Evolutionary conservation across 495 filamentous ascomycete species (phyloP), one percentile per base, ranked within the genome.

Genomic region (Penicillium ucsense): DNA sequence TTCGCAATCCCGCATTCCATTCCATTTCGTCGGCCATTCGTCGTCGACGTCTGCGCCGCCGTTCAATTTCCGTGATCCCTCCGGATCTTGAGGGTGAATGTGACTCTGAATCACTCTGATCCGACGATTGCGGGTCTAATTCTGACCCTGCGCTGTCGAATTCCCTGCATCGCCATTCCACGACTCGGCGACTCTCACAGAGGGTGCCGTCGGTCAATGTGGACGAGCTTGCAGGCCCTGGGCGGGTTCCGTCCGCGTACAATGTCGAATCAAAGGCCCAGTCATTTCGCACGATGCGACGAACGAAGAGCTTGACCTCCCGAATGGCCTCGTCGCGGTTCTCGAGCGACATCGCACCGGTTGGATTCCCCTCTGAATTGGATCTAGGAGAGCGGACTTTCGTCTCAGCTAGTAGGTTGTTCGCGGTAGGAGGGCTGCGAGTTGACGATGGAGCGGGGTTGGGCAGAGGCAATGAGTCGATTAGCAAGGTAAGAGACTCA

Each of bases 1-100:
- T 82, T 39, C 79, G 73, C 36, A 98, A 60, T 0, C 92, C 92
- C 20, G 79, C 70, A 51, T 96, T 97, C 86, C 86, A 94, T 11
- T 64, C 59, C 75, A 86, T 79, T 59, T 97, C 91, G 33, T 85
- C 84, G 43, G 85, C 75, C 45, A 85, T 60, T 32, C 66, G 63
- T 7, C 68, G 74, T 51, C 77, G 71, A 51, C 85, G 71, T 49
- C 80, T 78, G 45, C 75, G 71, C 38, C 82, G 79, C 35, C 78
- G 72, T 46, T 77, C 64, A 46, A 67, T 60, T 4, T 71, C 65
- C 32, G 52, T 38, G 31, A 55, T 54, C 5, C 43, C 51, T 8
- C 31, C 7, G 4, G 42, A 2, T 6, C 37, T 56, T 37, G 20
- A 4, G 62, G 35, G 31, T 6, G 40, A 38, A 7, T 50, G 35